phyloP scores from a whole-genome alignment of 2,329 filamentous ascomycete species.

The Trichoderma simmonsii region DNA sequence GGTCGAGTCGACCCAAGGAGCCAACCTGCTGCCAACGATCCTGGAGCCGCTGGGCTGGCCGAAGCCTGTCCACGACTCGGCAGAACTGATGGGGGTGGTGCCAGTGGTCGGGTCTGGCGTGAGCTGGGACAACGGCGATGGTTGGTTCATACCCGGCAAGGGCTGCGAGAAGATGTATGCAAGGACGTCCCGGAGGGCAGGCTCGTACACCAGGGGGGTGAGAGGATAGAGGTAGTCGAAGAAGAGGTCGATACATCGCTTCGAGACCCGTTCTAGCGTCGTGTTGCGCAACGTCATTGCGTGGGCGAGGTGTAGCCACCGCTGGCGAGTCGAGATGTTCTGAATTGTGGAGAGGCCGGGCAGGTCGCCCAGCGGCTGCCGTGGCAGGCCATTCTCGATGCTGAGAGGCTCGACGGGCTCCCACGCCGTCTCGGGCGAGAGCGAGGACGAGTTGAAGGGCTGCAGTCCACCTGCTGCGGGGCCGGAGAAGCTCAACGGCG shows the following conservation, averaged over 20 bases:
- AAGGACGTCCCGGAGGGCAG: slow-evolving; percentile 37
- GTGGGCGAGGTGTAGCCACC: slow-evolving; percentile 30
- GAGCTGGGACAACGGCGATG: slow-evolving; percentile 16
- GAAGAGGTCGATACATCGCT: slow-evolving; percentile 39
- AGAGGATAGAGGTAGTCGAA: slow-evolving; percentile 44
- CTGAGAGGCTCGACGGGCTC: slow-evolving; percentile 14
- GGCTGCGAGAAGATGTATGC: slow-evolving; percentile 30
- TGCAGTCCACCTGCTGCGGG: slow-evolving; percentile 14
- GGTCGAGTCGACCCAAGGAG: slow-evolving; percentile 36
- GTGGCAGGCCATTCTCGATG: slow-evolving; percentile 15
- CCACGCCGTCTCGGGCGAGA: slow-evolving; percentile 18
- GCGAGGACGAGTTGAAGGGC: slow-evolving; percentile 12
- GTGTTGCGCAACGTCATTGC: slow-evolving; percentile 27
- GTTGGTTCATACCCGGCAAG: slow-evolving; percentile 14
- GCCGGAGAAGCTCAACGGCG: slow-evolving; percentile 12
- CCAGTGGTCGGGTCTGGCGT: slow-evolving; percentile 17
- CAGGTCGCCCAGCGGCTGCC: slow-evolving; percentile 10
- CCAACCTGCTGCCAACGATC: slow-evolving; percentile 20
- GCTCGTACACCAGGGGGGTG: slow-evolving; percentile 41
- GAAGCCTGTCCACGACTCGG: slow-evolving; percentile 16
- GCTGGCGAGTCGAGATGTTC: slow-evolving; percentile 25
- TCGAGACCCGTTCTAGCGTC: slow-evolving; percentile 28
- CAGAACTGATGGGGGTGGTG: slow-evolving; percentile 14
- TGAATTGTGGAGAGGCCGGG: slow-evolving; percentile 13
- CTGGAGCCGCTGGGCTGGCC: slow-evolving; percentile 9